Evolutionary conservation across 2,329 filamentous ascomycete species (phyloP), one percentile per base, ranked within the genome.

Genomic region (Xylariomycetidae sp.): DNA sequence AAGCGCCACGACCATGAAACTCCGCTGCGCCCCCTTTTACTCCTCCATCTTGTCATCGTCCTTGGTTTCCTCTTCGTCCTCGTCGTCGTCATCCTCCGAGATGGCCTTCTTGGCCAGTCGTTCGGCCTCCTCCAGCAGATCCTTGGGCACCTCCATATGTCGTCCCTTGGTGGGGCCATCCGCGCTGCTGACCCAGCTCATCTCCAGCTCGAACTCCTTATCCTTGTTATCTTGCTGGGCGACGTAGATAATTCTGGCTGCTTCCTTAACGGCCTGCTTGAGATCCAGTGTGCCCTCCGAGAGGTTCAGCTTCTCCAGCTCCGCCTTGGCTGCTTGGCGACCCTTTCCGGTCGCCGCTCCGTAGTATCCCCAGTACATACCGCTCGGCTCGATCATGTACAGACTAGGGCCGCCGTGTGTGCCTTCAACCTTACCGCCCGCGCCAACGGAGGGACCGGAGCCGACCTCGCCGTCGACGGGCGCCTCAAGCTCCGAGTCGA

Each of bases 161-260:
- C 82, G 80, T 44, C 92, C 92, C 69, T 94, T 90, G 43, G 89
- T 97, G 22, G 89, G 88, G 5, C 89, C 90, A 46, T 85, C 78
- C 30, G 80, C 64, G 33, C 75, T 78, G 63, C 88, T 96, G 62
- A 97, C 86, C 92, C 92, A 98, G 39, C 87, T 94, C 88, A 98
- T 94, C 71, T 98, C 92, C 40, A 98, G 73, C 78, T 98, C 92
- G 56, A 97, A 98, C 47, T 97, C 92, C 74, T 98, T 98, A 68
- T 97, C 92, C 71, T 97, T 97, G 74, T 90, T 97, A 63, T 98
- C 92, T 63, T 97, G 92, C 60, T 98, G 92, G 30, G 90, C 89
- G 40, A 95, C 80, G 62, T 96, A 94, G 65, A 98, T 97, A 65
- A 98, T 98, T 42, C 88, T 74, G 36, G 92, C 92, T 20, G 92